These are phyloP conservation scores for Xylaria arbuscula DNA, from an alignment of 2,329 filamentous ascomycete species.

Conservation along the genomic window DNA sequence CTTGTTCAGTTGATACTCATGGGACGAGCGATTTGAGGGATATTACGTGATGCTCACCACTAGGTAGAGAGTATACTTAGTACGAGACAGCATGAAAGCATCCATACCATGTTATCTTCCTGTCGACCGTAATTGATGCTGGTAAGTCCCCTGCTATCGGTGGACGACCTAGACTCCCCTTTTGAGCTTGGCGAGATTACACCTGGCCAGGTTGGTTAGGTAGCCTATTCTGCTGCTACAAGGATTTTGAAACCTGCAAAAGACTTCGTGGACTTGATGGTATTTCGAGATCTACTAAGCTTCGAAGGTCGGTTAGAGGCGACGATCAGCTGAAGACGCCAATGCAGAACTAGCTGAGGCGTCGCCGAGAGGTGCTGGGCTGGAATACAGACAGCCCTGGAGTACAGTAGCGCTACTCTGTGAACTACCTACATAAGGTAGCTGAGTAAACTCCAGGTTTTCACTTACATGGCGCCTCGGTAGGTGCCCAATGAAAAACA, in stretches of 20 bases:
- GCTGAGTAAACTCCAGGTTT: too few species aligned
- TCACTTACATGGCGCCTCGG: too few species aligned
- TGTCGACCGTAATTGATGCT: neutral
- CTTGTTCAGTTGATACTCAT: neutral
- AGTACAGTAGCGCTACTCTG: neutral
- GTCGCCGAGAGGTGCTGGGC: neutral
- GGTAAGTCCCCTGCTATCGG: neutral
- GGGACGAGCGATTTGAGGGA: constrained; percentile 1
- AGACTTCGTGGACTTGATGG: neutral
- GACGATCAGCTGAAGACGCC: neutral
- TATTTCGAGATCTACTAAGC: neutral
- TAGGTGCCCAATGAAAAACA: neutral
- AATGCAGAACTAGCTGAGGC: neutral
- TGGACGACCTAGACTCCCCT: neutral
- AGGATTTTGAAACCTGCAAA: neutral
- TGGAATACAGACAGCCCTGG: neutral
- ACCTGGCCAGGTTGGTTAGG: too few species aligned
- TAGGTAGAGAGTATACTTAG: too few species aligned
- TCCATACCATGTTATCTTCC: neutral
- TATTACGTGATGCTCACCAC: neutral
- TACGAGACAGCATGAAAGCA: too few species aligned
- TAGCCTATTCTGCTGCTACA: neutral
- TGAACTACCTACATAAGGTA: neutral
- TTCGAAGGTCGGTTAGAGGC: too few species aligned
- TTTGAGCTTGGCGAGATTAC: neutral